phyloP scores from a whole-genome alignment of 768 basidiomycete species.

The Gymnopilus junonius region DNA sequence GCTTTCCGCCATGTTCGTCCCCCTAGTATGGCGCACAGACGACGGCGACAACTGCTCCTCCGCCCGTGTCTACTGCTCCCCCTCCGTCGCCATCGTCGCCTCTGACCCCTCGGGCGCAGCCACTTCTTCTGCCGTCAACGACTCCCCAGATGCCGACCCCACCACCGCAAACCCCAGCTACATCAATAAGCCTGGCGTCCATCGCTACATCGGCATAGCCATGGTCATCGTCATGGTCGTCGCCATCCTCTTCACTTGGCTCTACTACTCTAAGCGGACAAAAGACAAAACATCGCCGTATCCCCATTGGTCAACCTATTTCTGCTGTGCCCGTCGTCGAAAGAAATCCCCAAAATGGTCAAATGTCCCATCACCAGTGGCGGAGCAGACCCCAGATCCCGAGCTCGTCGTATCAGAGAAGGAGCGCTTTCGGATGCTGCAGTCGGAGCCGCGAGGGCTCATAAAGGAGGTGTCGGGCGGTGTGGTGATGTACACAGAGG shows the following conservation, averaged over 20 bases:
- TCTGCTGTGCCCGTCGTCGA: constrained; percentile 7
- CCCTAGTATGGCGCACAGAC: constrained; percentile 17
- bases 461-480: constrained; percentile 32
- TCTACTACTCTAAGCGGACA: constrained; percentile 32
- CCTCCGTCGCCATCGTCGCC: constrained; percentile 17
- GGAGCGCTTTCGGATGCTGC: constrained; percentile 23
- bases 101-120: constrained; percentile 11
- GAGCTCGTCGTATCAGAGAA: constrained; percentile 19
- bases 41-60: constrained; percentile 28
- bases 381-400: constrained; percentile 5
- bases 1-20: constrained; percentile 35
- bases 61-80: constrained; percentile 20
- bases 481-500: constrained; percentile 30
- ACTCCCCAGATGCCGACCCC: constrained; percentile 12
- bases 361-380: not conserved
- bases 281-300: not conserved
- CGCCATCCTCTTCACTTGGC: constrained; percentile 41
- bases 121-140: constrained; percentile 8
- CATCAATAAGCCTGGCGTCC: constrained; percentile 33
- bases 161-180: constrained; percentile 8
- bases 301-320: not conserved
- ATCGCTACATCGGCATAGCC: constrained; percentile 49
- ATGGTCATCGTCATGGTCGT: constrained; percentile 42
- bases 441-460: constrained; percentile 25
- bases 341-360: not conserved